Base-by-base conservation (phyloP, 306 rosid species). In the Macrotyloma uniflorum region DNA sequence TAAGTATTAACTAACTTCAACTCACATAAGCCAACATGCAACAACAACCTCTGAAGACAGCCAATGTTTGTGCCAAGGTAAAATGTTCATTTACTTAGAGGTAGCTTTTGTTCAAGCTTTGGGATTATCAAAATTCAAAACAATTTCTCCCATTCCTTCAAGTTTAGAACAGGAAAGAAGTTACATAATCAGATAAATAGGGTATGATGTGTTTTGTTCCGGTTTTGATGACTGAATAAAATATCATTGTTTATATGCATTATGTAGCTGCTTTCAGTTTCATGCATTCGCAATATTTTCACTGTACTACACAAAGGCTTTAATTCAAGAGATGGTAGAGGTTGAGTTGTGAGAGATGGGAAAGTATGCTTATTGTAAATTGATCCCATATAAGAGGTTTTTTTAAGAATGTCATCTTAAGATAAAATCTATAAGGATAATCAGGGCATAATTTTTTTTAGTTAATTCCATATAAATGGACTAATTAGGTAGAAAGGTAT, bases 271-370 rank as follows among this genome's bases (percentile, higher is more conserved):
- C n/a, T n/a, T n/a, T n/a, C n/a, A n/a, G n/a, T n/a, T n/a, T n/a
- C n/a, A n/a, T n/a, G n/a, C n/a, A n/a, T n/a, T n/a, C n/a, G n/a
- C n/a, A n/a, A n/a, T n/a, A n/a, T n/a, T n/a, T n/a, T n/a, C n/a
- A n/a, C n/a, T n/a, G n/a, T n/a, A n/a, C n/a, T n/a, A n/a, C n/a
- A n/a, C n/a, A n/a, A n/a, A n/a, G n/a, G n/a, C n/a, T 3, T 26
- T 26, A 40, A 40, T 40, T 40, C 45, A 51, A 51, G 90, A 87
- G 80, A 77, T 26, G 46, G 42, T 2, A 42, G 10, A 36, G 74
- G 19, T 51, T 65, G 80, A 50, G 32, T n/a, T 35, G 59, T 63
- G 66, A 35, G 43, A 53, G 14, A 53, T 19, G 28, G 59, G 28
- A 53, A 8, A 53, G 28, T 19, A 53, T 19, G 59, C 26, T 53